Percentiles rank a stretch among this genome's conserved stretches.
phyloP scores from a whole-genome alignment of 2,329 filamentous ascomycete genomes.

The Alternaria sp. region DNA sequence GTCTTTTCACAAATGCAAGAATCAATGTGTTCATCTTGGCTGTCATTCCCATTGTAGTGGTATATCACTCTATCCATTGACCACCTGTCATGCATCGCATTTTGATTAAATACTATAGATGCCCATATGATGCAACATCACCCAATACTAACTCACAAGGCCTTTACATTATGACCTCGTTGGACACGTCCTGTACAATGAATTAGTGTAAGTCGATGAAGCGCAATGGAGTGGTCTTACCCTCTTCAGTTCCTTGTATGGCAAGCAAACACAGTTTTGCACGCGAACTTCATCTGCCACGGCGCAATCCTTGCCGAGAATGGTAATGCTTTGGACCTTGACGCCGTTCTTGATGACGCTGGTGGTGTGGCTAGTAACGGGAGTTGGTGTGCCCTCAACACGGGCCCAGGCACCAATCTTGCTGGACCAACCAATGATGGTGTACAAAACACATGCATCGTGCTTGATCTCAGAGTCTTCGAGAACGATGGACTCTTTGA shows the following conservation, averaged over 20 bases:
- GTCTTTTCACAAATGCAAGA: not conserved
- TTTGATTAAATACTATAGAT: constrained; percentile 20
- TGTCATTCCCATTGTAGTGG: constrained; percentile 2
- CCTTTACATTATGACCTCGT: constrained; percentile 88
- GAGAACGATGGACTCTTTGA: constrained; percentile 96
- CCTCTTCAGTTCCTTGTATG: constrained; percentile 97
- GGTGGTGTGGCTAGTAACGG: constrained; percentile 86
- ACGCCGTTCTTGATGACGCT: constrained; percentile 97
- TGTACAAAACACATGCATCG: constrained; percentile 93
- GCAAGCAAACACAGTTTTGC: constrained; percentile 97
- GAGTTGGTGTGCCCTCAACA: constrained; percentile 93
- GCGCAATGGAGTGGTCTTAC: constrained; percentile 62
- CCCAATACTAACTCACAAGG: not conserved
- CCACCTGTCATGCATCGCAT: constrained; percentile 10
- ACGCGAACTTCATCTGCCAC: constrained; percentile 95
- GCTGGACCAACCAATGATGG: constrained; percentile 97
- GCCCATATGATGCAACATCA: not conserved
- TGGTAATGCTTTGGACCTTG: constrained; percentile 98
- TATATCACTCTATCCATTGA: constrained; percentile 19
- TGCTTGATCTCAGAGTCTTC: constrained; percentile 97
- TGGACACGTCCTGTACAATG: constrained; percentile 75
- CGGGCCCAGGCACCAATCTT: constrained; percentile 97
- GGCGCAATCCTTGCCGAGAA: constrained; percentile 92
- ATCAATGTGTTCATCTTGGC: not conserved
- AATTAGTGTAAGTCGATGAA: constrained; percentile 12